These are phyloP conservation scores for Pleurotus sapidus DNA, from an alignment of 768 basidiomycete genomes.

Conservation along the genomic window DNA sequence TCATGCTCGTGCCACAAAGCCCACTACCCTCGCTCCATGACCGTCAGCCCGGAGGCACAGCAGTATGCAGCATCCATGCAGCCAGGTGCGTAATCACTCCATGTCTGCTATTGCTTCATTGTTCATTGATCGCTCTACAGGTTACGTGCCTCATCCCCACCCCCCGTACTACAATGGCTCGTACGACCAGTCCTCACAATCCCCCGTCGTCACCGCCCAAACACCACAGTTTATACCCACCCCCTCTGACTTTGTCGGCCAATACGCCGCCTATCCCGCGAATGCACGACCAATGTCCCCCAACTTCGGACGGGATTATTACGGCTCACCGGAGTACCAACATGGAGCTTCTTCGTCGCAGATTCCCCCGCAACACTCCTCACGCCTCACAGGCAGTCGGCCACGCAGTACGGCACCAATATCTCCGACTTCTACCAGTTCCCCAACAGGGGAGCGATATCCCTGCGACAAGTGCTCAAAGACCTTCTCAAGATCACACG, in stretches of 20 bases:
- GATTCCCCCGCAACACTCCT: neutral
- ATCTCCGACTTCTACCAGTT: slow-evolving; percentile 33
- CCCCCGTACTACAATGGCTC: slow-evolving; percentile 13
- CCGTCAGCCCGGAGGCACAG: slow-evolving; percentile 9
- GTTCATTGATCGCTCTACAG: slow-evolving; percentile 8
- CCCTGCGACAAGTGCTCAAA: slow-evolving; percentile 74
- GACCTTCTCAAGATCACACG: slow-evolving; percentile 78
- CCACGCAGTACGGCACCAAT: slow-evolving; percentile 33
- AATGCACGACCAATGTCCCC: slow-evolving; percentile 16
- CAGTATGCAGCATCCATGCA: neutral
- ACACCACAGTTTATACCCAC: slow-evolving; percentile 43
- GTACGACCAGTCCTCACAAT: slow-evolving; percentile 12
- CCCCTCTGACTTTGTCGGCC: slow-evolving; percentile 38
- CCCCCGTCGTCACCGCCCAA: slow-evolving; percentile 14
- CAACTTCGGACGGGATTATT: slow-evolving; percentile 6
- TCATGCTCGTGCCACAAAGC: slow-evolving; percentile 17
- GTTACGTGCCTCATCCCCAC: slow-evolving; percentile 22
- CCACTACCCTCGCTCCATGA: slow-evolving; percentile 25
- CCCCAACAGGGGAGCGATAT: slow-evolving; percentile 58
- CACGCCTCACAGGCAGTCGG: slow-evolving; percentile 27
- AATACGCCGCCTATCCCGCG: slow-evolving; percentile 24
- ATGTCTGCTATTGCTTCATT: neutral
- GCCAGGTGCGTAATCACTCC: neutral
- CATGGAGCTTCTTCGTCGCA: neutral
- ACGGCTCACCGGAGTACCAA: neutral